Conservation (phyloP, 257 asterid species). For the Ajuga chamaepitys region DNA sequence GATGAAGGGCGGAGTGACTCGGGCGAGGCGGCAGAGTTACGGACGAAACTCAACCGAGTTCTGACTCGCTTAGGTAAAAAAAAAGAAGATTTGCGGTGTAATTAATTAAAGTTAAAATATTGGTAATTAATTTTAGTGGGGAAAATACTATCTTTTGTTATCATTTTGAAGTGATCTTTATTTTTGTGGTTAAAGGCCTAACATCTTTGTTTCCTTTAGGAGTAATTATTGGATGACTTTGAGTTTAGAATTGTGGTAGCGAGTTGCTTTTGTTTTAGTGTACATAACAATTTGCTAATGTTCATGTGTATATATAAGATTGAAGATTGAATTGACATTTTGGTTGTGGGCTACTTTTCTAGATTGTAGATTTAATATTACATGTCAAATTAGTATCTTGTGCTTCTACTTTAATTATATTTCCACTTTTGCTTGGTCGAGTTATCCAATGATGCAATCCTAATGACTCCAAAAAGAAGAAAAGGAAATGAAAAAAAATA, state of each 20-base stretch:
- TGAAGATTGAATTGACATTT: constrained; percentile 10
- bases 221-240: constrained; percentile 3
- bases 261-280: background rate
- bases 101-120: background rate
- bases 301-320: background rate
- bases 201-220: constrained; percentile 14
- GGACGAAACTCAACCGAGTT: constrained; percentile 29
- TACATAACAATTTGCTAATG: background rate
- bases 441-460: background rate
- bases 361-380: background rate
- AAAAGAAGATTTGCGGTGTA: constrained; percentile 3
- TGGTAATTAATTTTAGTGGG: constrained; percentile 16
- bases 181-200: constrained; percentile 16
- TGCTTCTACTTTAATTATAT: background rate
- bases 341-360: constrained; percentile 3
- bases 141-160: constrained; percentile 2
- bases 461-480: no score
- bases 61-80: constrained; percentile 10
- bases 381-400: constrained; percentile 15
- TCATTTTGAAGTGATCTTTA: constrained; percentile 9
- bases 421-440: background rate
- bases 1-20: constrained; percentile 56
- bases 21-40: constrained; percentile 34
- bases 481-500: no score
- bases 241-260: constrained; percentile 5